phyloP scores from a whole-genome alignment of 1,139 yeast species.

The Arxiozyma slooffiae region DNA sequence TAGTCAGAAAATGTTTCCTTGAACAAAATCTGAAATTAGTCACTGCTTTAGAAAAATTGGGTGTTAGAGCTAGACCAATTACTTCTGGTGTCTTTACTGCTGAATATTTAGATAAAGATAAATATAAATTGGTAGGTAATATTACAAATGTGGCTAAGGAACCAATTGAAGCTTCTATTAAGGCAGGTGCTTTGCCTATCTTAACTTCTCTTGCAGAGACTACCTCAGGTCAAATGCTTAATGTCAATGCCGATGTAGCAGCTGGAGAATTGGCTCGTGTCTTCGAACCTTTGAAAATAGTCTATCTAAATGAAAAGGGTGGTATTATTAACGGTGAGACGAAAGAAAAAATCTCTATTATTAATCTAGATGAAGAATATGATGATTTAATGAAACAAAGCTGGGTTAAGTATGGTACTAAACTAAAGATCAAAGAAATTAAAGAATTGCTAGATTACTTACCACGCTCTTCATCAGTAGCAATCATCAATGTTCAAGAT shows the following conservation, averaged over 20 bases:
- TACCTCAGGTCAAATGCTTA: slow-evolving; percentile 87
- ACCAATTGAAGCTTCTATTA: slow-evolving; percentile 88
- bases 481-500: slow-evolving; percentile 89
- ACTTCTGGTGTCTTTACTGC: slow-evolving; percentile 97
- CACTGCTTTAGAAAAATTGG: slow-evolving; percentile 90
- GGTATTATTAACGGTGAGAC: slow-evolving; percentile 90
- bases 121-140: slow-evolving; percentile 87
- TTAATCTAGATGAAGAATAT: slow-evolving; percentile 92
- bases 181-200: slow-evolving; percentile 93
- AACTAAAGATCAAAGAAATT: slow-evolving; percentile 90
- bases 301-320: slow-evolving; percentile 93
- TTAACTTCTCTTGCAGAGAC: slow-evolving; percentile 95
- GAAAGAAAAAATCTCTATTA: slow-evolving; percentile 79
- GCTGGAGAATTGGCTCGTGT: slow-evolving; percentile 97
- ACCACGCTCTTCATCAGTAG: slow-evolving; percentile 96
- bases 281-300: slow-evolving; percentile 92
- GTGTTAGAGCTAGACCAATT: slow-evolving; percentile 96
- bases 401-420: slow-evolving; percentile 98
- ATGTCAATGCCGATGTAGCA: slow-evolving; percentile 97
- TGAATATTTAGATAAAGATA: slow-evolving; percentile 79
- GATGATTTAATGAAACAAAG: slow-evolving; percentile 82
- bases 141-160: slow-evolving; percentile 78
- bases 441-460: slow-evolving; percentile 85
- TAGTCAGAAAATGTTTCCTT: slow-evolving; percentile 86
- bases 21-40: slow-evolving; percentile 92